Evolutionary conservation across 2,329 filamentous ascomycete species (phyloP).

Genomic region (Aaosphaeria pasadenensis): DNA sequence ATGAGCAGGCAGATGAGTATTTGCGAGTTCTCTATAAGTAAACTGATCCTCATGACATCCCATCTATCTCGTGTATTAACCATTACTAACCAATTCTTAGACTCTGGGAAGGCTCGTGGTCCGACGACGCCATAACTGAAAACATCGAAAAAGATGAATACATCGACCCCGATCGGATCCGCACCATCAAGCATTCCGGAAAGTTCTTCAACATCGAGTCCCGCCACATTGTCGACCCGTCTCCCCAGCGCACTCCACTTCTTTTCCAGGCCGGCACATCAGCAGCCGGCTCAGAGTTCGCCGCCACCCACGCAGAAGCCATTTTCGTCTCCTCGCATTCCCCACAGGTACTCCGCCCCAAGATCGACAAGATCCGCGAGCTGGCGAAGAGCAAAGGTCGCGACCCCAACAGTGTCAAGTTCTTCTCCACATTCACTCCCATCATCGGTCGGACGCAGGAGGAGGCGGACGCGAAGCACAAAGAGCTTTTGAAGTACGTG

Average conservation of each 20-base stretch:
- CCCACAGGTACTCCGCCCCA: constrained; percentile 47
- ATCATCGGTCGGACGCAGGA: constrained; percentile 34
- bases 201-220: constrained; percentile 51
- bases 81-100: not conserved
- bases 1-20: constrained; percentile 61
- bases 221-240: constrained; percentile 43
- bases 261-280: constrained; percentile 58
- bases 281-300: constrained; percentile 55
- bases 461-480: constrained; percentile 53
- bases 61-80: not conserved
- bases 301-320: constrained; percentile 57
- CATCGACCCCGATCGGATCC: constrained; percentile 57
- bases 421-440: constrained; percentile 40
- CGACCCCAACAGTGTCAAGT: constrained; percentile 56
- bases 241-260: constrained; percentile 39
- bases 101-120: constrained; percentile 54
- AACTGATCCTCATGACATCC: not conserved
- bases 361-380: constrained; percentile 53
- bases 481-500: constrained; percentile 52
- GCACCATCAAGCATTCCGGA: constrained; percentile 59
- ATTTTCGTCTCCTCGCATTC: constrained; percentile 59
- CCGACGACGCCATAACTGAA: constrained; percentile 54
- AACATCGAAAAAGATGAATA: constrained; percentile 56
- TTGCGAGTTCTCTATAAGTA: constrained; percentile 61
- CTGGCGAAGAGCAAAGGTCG: constrained; percentile 52